Percentiles rank a stretch among this genome's conserved stretches.
Evolutionary conservation across 2,329 filamentous ascomycete genomes (phyloP).

Genomic region (Penicillium vulpinum): DNA sequence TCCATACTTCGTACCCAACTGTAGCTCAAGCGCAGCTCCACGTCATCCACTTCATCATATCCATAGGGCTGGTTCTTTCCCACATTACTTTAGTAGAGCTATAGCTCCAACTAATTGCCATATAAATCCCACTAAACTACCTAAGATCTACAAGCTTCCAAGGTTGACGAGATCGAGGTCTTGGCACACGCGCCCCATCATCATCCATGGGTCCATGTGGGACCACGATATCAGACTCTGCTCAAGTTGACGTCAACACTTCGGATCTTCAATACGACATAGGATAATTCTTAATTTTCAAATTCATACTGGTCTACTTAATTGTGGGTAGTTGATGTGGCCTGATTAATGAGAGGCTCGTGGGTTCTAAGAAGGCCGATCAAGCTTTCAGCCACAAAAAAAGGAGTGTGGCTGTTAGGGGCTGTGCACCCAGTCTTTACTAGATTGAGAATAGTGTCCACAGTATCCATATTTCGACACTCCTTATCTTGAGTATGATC

Average conservation of each 20-base stretch:
- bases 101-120: constrained; percentile 3
- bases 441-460: background rate
- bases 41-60: background rate
- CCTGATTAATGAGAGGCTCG: too few species aligned
- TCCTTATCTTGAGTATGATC: background rate
- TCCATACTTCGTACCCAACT: background rate
- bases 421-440: constrained; percentile 4
- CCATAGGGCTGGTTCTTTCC: constrained; percentile 10
- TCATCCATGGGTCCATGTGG: constrained; percentile 8
- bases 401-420: constrained; percentile 4
- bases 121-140: background rate
- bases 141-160: constrained; percentile 14
- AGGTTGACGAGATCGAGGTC: constrained; percentile 5
- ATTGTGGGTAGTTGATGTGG: too few species aligned
- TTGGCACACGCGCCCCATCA: constrained; percentile 19
- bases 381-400: constrained; percentile 2
- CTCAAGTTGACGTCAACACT: constrained; percentile 20
- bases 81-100: background rate
- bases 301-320: too few species aligned
- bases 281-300: too few species aligned
- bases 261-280: background rate
- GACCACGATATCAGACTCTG: constrained; percentile 7
- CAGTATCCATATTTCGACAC: background rate
- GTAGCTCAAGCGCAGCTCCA: background rate
- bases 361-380: background rate